These are phyloP conservation scores for Backusella liffmaniae DNA, from an alignment of 192 early-diverging fungal species.

Conservation along the genomic window DNA sequence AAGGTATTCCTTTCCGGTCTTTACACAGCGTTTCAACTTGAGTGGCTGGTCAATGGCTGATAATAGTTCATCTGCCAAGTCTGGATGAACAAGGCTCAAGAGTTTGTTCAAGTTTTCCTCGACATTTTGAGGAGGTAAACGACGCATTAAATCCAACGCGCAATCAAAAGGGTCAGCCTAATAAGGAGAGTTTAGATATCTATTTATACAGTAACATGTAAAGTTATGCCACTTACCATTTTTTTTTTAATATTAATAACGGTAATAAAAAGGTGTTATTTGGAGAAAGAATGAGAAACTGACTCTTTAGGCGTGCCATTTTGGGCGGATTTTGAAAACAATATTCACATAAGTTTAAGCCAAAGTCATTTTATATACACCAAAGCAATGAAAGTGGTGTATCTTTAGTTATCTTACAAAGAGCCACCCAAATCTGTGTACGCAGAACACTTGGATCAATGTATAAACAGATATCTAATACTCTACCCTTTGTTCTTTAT, in stretches of 20 bases:
- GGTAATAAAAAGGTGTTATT: neutral
- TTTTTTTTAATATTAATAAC: neutral
- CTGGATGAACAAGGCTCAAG: slow-evolving; percentile 72
- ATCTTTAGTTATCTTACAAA: too few species aligned
- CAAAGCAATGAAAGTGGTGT: too few species aligned
- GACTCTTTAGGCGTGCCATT: too few species aligned
- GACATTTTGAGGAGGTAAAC: slow-evolving; percentile 89
- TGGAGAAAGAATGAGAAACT: neutral
- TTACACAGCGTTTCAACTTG: slow-evolving; percentile 65
- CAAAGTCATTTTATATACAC: too few species aligned
- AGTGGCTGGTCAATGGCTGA: slow-evolving; percentile 93
- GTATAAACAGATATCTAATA: too few species aligned
- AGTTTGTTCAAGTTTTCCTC: slow-evolving; percentile 86
- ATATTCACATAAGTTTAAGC: too few species aligned
- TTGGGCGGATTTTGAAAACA: neutral
- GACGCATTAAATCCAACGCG: slow-evolving; percentile 96
- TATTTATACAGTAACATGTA: neutral
- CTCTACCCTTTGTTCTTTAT: too few species aligned
- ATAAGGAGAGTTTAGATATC: neutral
- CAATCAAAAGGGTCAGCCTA: slow-evolving; percentile 61
- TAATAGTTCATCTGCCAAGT: slow-evolving; percentile 88
- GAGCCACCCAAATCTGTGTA: too few species aligned
- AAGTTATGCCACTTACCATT: neutral
- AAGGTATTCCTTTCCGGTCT: slow-evolving; percentile 80
- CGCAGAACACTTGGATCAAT: too few species aligned